phyloP scores from a whole-genome alignment of 768 basidiomycete genomes.

The Neoboletus magnificus region DNA sequence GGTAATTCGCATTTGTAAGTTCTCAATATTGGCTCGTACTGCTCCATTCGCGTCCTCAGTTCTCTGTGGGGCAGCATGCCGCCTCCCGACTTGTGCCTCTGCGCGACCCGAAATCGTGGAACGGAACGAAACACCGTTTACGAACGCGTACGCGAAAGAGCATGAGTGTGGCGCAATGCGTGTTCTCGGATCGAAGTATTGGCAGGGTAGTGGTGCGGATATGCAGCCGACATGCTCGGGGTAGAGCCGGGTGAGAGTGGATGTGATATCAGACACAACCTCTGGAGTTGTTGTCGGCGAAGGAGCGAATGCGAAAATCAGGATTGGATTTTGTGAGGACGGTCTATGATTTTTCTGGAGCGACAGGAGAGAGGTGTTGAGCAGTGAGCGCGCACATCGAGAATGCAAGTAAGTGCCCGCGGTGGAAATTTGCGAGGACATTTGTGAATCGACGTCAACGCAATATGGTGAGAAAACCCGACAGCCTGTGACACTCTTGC shows the following conservation, averaged over 20 bases:
- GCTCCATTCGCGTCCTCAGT: not conserved
- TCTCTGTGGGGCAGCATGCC: slow-evolving; percentile 53
- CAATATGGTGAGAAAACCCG: too few relatives aligned
- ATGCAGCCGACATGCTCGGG: slow-evolving; percentile 57
- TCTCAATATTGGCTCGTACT: not conserved
- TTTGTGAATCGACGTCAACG: not conserved
- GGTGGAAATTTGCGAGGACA: slow-evolving; percentile 14
- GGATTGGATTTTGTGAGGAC: not conserved
- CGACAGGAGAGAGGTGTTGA: slow-evolving; percentile 6
- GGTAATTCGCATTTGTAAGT: slow-evolving; percentile 2
- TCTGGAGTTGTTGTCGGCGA: slow-evolving; percentile 21
- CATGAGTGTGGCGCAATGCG: slow-evolving; percentile 41
- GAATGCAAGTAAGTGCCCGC: slow-evolving; percentile 17
- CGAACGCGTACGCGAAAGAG: slow-evolving; percentile 53
- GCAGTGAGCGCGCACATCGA: slow-evolving; percentile 20
- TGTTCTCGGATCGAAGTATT: not conserved
- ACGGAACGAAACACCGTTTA: slow-evolving; percentile 48
- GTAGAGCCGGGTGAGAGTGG: slow-evolving; percentile 39
- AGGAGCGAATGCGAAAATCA: slow-evolving; percentile 29
- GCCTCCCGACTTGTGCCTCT: slow-evolving; percentile 66
- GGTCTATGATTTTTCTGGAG: not conserved
- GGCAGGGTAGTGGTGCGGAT: slow-evolving; percentile 45
- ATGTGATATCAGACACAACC: slow-evolving; percentile 37
- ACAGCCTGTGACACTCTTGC: too few relatives aligned
- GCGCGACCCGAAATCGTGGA: slow-evolving; percentile 59